phyloP scores from a whole-genome alignment of 2,329 filamentous ascomycete genomes.

The Blastomyces parvus region DNA sequence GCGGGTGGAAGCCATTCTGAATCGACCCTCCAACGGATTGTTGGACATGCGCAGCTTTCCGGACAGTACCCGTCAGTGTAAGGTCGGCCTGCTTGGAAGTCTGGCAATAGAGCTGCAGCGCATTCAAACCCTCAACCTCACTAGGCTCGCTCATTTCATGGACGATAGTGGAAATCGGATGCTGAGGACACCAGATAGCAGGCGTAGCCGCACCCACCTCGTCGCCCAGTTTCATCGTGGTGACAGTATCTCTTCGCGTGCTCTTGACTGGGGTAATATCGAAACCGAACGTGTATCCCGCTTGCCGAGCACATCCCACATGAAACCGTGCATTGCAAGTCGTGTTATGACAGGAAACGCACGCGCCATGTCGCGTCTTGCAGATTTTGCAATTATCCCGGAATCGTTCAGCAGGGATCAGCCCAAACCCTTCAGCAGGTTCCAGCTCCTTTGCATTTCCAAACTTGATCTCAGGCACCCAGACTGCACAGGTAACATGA shows the following conservation, averaged over 20 bases:
- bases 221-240: slow-evolving; percentile 67
- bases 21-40: slow-evolving; percentile 29
- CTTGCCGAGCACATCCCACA: slow-evolving; percentile 79
- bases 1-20: slow-evolving; percentile 23
- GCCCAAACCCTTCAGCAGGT: slow-evolving; percentile 80
- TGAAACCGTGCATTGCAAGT: slow-evolving; percentile 54
- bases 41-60: slow-evolving; percentile 68
- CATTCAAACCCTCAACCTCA: slow-evolving; percentile 62
- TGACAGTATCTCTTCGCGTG: slow-evolving; percentile 70
- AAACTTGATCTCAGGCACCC: slow-evolving; percentile 88
- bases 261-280: slow-evolving; percentile 85
- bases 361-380: slow-evolving; percentile 64
- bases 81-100: slow-evolving; percentile 94
- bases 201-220: slow-evolving; percentile 80
- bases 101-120: slow-evolving; percentile 74
- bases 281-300: slow-evolving; percentile 76
- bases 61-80: slow-evolving; percentile 78
- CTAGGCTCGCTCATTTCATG: slow-evolving; percentile 71
- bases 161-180: slow-evolving; percentile 61
- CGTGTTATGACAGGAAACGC: slow-evolving; percentile 63
- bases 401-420: slow-evolving; percentile 63
- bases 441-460: slow-evolving; percentile 72
- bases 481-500: slow-evolving; percentile 85
- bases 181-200: slow-evolving; percentile 83
- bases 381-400: slow-evolving; percentile 77